These are phyloP conservation scores for Rhodotorula taiwanensis DNA, from an alignment of 768 basidiomycete species.

Conservation along the genomic window DNA sequence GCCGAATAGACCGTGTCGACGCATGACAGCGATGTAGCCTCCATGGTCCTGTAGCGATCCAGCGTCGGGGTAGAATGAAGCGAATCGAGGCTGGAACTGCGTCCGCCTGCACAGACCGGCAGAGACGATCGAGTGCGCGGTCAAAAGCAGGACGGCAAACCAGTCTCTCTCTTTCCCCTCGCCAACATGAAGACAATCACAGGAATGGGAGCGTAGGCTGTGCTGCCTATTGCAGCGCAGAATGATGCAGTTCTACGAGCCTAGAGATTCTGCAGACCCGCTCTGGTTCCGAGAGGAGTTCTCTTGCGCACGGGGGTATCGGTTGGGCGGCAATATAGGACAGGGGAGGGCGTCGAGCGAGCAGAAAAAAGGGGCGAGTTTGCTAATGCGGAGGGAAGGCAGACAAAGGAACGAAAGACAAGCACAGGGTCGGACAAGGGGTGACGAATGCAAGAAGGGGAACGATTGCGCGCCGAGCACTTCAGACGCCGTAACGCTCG, in stretches of 20 bases:
- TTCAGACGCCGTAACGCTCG: constrained; percentile 73
- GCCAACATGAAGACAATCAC: no score
- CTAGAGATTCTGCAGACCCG: no score
- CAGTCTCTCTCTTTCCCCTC: no score
- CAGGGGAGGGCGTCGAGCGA: neutral
- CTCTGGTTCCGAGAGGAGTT: no score
- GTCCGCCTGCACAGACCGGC: no score
- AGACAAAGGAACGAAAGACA: neutral
- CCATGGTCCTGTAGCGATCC: neutral
- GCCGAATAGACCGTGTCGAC: constrained; percentile 39
- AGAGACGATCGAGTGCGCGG: no score
- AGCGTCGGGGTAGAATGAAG: neutral
- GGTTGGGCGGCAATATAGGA: no score
- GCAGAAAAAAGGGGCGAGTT: neutral
- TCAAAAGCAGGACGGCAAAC: no score
- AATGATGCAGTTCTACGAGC: no score
- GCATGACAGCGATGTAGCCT: constrained; percentile 11
- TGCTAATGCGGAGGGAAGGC: constrained; percentile 1
- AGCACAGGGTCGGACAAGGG: neutral
- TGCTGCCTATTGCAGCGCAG: no score
- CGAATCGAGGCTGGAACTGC: neutral
- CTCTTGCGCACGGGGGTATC: no score
- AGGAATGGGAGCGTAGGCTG: no score
- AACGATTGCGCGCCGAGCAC: neutral
- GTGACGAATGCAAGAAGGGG: neutral